Evolutionary conservation across 164 flowering plant genomes (phyloP), one percentile per base, ranked within the genome.

Genomic region (Berberis thunbergii): DNA sequence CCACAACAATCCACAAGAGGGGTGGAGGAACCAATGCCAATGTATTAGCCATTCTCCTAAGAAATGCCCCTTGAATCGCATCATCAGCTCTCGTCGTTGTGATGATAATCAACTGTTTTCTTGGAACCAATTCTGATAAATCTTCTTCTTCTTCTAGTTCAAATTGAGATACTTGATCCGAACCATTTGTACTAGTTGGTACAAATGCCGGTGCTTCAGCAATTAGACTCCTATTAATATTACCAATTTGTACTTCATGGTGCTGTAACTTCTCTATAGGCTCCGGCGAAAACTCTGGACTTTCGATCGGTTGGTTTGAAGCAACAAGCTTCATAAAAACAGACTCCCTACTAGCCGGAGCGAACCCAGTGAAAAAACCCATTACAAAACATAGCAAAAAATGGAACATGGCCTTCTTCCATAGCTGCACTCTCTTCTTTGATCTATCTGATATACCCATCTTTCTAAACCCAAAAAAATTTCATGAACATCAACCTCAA

Each of bases 341-440:
- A 0, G 89, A 75, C 63, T 83, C 4, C 4, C 70, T 81, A 38
- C 77, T 73, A 1, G 81, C 72, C 4, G 96, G 97, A 59, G 89
- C 87, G 62, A 91, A 86, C 48, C 99, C 99, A 0, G 85, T 83
- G 87, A 91, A 86, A 82, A 94, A 87, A 0, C 99, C 99, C 86
- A 87, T 82, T 0, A 83, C 79, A 63, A 94, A 94, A 69, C 99
- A 94, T 10, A 89, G 45, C 41, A 79, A 64, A 70, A 94, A 94
- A 74, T 94, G 97, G 55, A 86, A 60, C 1, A 74, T 62, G 3
- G 97, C 96, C 67, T 83, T 91, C 83, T 87, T 86, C 91, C 97
- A 91, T 67, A 85, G 26, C 54, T 84, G 93, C 58, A 75, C 73
- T 70, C 79, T 83, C 77, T 86, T 91, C 76, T 85, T 94, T 55